Evolutionary conservation across 2,329 filamentous ascomycete genomes (phyloP).

Genomic region (Clarireedia homoeocarpa): DNA sequence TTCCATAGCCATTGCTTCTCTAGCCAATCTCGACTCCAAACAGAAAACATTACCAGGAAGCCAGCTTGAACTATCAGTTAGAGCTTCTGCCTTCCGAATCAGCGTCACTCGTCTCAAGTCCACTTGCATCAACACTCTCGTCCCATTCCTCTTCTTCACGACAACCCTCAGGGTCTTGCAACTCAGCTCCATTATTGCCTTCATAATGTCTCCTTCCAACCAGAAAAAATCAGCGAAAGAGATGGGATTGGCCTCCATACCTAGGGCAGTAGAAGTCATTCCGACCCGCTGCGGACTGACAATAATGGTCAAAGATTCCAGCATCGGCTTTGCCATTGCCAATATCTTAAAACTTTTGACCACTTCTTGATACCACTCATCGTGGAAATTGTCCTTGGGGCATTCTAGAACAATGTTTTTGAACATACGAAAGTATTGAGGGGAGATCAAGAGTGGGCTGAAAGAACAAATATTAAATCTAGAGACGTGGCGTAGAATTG

Average conservation of each 20-base stretch:
- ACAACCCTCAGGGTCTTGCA: constrained; percentile 21
- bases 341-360: constrained; percentile 14
- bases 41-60: constrained; percentile 4
- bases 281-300: constrained; percentile 14
- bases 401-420: constrained; percentile 20
- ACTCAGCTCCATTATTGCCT: constrained; percentile 13
- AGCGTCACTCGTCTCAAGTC: neutral
- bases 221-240: constrained; percentile 23
- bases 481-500: constrained; percentile 14
- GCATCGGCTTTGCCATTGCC: constrained; percentile 8
- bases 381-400: constrained; percentile 12
- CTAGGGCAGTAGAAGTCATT: constrained; percentile 11
- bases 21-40: neutral
- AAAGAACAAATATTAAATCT: neutral
- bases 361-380: constrained; percentile 17
- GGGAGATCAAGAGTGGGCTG: constrained; percentile 5
- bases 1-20: neutral
- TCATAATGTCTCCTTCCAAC: constrained; percentile 15
- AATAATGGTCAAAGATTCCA: constrained; percentile 20
- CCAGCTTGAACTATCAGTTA: constrained; percentile 1
- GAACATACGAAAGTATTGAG: constrained; percentile 10
- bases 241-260: constrained; percentile 11
- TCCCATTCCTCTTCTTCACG: constrained; percentile 14
- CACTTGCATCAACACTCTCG: neutral
- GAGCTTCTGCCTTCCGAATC: too few species aligned